Percentiles rank a stretch among this genome's conserved stretches.
Evolutionary conservation across 2,329 filamentous ascomycete species (phyloP).

Genomic region (Colletotrichum scovillei): DNA sequence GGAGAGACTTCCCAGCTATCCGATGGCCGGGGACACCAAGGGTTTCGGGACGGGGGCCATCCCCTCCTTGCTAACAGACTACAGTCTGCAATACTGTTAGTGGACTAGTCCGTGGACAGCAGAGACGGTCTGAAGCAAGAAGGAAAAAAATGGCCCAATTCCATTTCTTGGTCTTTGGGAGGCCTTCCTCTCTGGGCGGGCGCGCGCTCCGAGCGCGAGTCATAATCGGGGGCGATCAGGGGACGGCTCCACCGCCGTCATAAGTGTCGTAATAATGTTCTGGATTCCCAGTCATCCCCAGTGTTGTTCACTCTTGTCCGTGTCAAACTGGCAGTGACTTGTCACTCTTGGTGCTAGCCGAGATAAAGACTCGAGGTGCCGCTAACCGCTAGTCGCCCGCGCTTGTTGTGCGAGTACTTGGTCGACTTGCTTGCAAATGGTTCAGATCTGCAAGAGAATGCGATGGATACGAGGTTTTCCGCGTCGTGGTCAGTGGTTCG

Average conservation of each 20-base stretch:
- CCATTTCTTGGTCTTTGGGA: slow-evolving; percentile 10
- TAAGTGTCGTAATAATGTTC: slow-evolving; percentile 29
- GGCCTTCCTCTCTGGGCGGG: background rate
- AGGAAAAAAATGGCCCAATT: background rate
- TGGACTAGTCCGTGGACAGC: background rate
- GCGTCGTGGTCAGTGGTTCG: no score
- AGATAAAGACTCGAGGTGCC: slow-evolving; percentile 8
- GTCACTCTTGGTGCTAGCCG: slow-evolving; percentile 1
- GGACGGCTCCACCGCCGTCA: slow-evolving; percentile 27
- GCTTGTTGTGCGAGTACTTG: background rate
- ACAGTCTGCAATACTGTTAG: background rate
- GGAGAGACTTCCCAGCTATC: background rate
- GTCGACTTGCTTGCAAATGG: background rate
- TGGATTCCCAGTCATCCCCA: slow-evolving; percentile 13
- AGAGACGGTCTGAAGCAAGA: background rate
- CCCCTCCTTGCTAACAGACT: background rate
- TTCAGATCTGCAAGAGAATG: background rate
- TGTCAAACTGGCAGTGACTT: background rate
- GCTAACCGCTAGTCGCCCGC: slow-evolving; percentile 22
- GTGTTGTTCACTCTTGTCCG: background rate
- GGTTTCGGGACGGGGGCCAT: background rate
- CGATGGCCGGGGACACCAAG: slow-evolving; percentile 1
- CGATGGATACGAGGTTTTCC: background rate
- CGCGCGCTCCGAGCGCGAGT: slow-evolving; percentile 10
- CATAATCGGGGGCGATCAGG: slow-evolving; percentile 25